A percentile compares a stretch with the other conserved stretches of the same genome.
Conservation (phyloP, 2,329 filamentous ascomycete genomes). For the Penicillium sp. region DNA sequence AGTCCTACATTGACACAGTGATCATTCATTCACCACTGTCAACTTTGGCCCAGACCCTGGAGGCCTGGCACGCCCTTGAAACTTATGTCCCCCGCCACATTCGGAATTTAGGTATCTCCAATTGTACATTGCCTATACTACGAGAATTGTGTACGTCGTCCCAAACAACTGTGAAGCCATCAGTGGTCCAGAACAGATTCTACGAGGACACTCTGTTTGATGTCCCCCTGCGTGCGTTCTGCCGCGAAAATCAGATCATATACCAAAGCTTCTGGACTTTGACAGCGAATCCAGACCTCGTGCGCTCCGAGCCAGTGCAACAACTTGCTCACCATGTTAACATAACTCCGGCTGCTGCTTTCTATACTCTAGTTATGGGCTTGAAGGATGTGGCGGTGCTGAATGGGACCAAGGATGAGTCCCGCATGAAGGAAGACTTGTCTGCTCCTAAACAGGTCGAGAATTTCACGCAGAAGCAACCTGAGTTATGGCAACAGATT, state of each 20-base stretch:
- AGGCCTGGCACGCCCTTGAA: slow-evolving; percentile 67
- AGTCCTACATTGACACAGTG: slow-evolving; percentile 57
- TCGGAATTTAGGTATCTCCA: slow-evolving; percentile 72
- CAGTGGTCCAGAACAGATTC: slow-evolving; percentile 76
- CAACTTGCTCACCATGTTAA: slow-evolving; percentile 48
- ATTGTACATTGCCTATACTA: slow-evolving; percentile 62
- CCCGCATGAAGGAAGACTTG: slow-evolving; percentile 56
- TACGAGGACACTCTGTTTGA: slow-evolving; percentile 62
- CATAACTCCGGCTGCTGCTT: slow-evolving; percentile 49
- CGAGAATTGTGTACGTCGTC: slow-evolving; percentile 49
- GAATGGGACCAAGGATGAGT: slow-evolving; percentile 56
- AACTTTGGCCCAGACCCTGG: slow-evolving; percentile 54
- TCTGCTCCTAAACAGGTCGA: slow-evolving; percentile 44
- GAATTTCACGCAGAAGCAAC: slow-evolving; percentile 48
- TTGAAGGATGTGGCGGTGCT: slow-evolving; percentile 52
- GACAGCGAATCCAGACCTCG: slow-evolving; percentile 56
- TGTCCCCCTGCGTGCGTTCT: slow-evolving; percentile 57
- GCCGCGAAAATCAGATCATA: slow-evolving; percentile 51
- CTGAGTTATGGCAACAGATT: slow-evolving; percentile 52
- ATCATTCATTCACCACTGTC: slow-evolving; percentile 60
- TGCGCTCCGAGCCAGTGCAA: slow-evolving; percentile 50
- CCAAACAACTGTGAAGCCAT: slow-evolving; percentile 52
- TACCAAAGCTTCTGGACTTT: slow-evolving; percentile 65
- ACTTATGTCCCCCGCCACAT: slow-evolving; percentile 65
- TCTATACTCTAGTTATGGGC: slow-evolving; percentile 59